Evolutionary conservation across 2,329 filamentous ascomycete genomes (phyloP), one percentile per base, ranked within the genome.

Genomic region (Dactylellina cionopaga): DNA sequence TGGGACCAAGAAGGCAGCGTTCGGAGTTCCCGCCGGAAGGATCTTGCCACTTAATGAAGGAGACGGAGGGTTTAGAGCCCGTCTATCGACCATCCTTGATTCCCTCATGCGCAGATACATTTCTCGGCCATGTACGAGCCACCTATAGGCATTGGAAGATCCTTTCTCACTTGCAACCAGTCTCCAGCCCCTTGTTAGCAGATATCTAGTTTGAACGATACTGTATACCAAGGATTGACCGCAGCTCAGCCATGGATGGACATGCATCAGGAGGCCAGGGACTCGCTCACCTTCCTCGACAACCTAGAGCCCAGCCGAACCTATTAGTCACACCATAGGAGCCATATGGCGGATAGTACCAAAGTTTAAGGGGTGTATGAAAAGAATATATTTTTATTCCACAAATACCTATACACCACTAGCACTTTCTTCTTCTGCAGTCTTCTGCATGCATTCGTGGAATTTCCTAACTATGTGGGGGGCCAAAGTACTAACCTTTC

Each of bases 401-500:
- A 51, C 22, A 27, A 13, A 7, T 33, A 27, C n/a, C 44, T 9
- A 29, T 35, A 22, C 25, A 22, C 35, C 46, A 51, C 46, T 51
- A 33, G 33, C 46, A 51, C 46, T 27, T 51, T 25, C 46, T 51
- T 29, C 31, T 13, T 51, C 25, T 33, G 46, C 46, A 29, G 15
- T 33, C 3, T 11, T 19, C 35, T 51, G 43, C 43, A 47, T 47
- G 19, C 10, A 10, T 47, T 11, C 29, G 7, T 13, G 29, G 9
- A 47, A 47, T 29, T 25, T 10, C n/a, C n/a, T 15, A 29, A 24
- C 25, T 22, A 55, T 39, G 51, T 55, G 51, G 51, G 49, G 51
- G 33, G 17, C 15, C 39, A 41, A 33, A 35, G 39, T 31, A 55
- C 51, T 29, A 41, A 29, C 5, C 13, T 55, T 39, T 17, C 39